Conservation (phyloP, 2,329 filamentous ascomycete genomes). For the Fusarium sp. region DNA sequence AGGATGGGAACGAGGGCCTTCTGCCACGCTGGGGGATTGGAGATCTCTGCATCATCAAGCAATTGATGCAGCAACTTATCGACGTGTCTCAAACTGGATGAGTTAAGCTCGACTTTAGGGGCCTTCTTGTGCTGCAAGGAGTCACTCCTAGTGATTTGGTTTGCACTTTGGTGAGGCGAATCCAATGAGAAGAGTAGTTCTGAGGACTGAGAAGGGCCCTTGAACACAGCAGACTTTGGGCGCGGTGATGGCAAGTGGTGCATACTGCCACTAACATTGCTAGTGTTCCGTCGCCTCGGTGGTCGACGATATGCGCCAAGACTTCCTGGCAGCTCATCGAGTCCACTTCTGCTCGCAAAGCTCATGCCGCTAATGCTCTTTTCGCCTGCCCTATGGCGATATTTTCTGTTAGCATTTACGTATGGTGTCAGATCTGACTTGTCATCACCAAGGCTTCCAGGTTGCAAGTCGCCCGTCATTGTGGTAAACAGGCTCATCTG, state of each 20-base stretch:
- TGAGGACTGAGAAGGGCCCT: constrained; percentile 66
- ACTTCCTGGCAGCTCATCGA: constrained; percentile 72
- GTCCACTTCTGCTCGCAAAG: constrained; percentile 72
- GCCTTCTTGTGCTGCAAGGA: constrained; percentile 82
- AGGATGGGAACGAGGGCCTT: constrained; percentile 91
- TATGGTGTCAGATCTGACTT: constrained; percentile 79
- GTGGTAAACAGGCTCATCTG: constrained; percentile 87
- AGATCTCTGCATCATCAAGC: constrained; percentile 79
- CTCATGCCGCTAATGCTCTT: constrained; percentile 80
- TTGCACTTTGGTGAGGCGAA: constrained; percentile 57
- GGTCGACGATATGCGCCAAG: constrained; percentile 71
- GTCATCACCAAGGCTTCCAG: constrained; percentile 79
- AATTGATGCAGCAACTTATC: constrained; percentile 86
- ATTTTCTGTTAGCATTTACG: constrained; percentile 79
- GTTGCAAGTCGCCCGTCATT: constrained; percentile 74
- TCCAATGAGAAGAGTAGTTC: constrained; percentile 65
- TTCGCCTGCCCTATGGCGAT: constrained; percentile 78
- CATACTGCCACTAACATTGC: constrained; percentile 78
- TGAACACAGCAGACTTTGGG: constrained; percentile 67
- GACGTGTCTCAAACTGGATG: constrained; percentile 89
- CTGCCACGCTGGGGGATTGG: constrained; percentile 84
- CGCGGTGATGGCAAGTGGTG: constrained; percentile 81
- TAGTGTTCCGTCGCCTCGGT: constrained; percentile 82
- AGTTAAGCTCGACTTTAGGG: constrained; percentile 85
- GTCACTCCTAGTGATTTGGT: constrained; percentile 78